Conservation (phyloP, 2,329 filamentous ascomycete genomes). For the Cladosporium sp. region DNA sequence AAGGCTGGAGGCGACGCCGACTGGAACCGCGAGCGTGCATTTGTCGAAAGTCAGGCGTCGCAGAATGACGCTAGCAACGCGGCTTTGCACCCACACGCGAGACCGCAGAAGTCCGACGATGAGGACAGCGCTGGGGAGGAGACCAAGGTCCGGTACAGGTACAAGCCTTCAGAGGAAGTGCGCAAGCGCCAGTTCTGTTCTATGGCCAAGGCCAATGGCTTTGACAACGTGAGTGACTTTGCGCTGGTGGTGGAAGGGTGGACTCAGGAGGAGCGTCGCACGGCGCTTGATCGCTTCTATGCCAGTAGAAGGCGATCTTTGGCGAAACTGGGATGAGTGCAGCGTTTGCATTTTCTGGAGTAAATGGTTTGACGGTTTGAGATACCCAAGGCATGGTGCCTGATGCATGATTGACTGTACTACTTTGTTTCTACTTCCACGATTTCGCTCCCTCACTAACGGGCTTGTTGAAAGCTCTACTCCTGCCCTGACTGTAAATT, state of each 20-base stretch:
- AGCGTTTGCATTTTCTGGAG: not conserved
- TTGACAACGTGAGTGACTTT: conserved; percentile 76
- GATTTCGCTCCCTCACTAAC: not conserved
- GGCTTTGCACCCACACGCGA: conserved; percentile 33
- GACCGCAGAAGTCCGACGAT: conserved; percentile 19
- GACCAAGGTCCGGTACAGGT: conserved; percentile 55
- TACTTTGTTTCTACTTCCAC: not conserved
- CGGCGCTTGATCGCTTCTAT: conserved; percentile 82
- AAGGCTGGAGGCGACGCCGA: conserved; percentile 57
- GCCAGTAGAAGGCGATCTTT: conserved; percentile 26
- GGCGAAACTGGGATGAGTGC: not conserved
- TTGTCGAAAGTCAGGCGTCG: conserved; percentile 56
- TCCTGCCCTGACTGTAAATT: no score
- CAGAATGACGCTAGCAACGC: conserved; percentile 7
- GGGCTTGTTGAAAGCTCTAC: not conserved
- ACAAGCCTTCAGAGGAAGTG: conserved; percentile 74
- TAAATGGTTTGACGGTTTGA: not conserved
- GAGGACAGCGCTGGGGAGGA: conserved; percentile 35
- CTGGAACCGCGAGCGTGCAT: conserved; percentile 49
- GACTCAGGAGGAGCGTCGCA: conserved; percentile 79
- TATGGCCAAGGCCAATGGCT: conserved; percentile 81
- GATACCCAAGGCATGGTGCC: conserved; percentile 1
- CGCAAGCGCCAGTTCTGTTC: conserved; percentile 82
- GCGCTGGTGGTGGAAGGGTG: conserved; percentile 86
- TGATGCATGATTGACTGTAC: not conserved